A percentile compares a stretch with the other conserved stretches of the same genome.
Evolutionary conservation across 441 rosid species (phyloP).

Genomic region (Populus hybrid): DNA sequence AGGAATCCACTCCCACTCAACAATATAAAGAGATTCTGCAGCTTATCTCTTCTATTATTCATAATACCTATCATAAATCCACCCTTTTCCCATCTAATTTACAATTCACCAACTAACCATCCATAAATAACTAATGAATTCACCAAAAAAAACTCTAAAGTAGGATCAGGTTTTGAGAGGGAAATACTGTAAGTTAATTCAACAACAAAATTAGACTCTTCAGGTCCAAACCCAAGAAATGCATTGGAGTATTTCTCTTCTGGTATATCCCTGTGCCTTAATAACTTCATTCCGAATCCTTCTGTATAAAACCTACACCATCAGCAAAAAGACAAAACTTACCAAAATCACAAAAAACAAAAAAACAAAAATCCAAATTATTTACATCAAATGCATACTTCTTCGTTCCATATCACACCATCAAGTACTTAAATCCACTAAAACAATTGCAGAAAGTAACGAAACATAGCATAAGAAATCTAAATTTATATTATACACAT

Average conservation of each 20-base stretch:
- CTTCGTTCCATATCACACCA: neutral
- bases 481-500: neutral
- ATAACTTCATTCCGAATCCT: constrained; percentile 87
- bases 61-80: neutral
- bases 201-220: constrained; percentile 67
- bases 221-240: constrained; percentile 91
- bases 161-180: neutral
- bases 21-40: neutral
- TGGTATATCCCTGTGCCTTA: constrained; percentile 91
- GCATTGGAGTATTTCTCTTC: constrained; percentile 96
- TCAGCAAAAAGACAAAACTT: neutral
- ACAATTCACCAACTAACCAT: neutral
- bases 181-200: constrained; percentile 86
- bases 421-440: neutral
- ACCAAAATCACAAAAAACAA: neutral
- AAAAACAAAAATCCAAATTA: neutral
- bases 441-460: neutral
- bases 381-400: neutral
- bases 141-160: neutral
- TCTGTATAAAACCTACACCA: constrained; percentile 82
- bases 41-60: neutral
- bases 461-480: neutral
- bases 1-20: neutral
- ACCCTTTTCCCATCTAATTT: neutral
- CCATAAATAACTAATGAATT: neutral